Evolutionary conservation across 345 rosid species (phyloP).

Genomic region (Pelargonium nanum): DNA sequence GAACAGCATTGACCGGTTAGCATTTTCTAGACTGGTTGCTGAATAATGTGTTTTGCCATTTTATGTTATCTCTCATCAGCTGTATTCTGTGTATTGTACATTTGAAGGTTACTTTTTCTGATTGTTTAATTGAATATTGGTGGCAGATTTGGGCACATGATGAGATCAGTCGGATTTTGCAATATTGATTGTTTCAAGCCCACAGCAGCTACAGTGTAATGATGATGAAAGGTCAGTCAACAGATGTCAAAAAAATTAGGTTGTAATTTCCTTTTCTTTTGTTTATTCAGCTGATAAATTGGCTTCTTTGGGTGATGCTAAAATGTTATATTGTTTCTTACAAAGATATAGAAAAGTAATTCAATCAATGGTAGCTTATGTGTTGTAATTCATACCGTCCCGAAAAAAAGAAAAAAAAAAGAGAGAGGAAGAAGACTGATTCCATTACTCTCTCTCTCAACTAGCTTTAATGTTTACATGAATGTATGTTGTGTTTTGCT

Average conservation of each 20-base stretch:
- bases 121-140: constrained; percentile 8
- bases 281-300: constrained; percentile 11
- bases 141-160: constrained; percentile 75
- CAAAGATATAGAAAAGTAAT: constrained; percentile 20
- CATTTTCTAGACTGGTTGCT: not conserved
- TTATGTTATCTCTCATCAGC: not conserved
- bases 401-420: constrained; percentile 4
- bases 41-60: no score
- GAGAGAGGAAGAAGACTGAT: no score
- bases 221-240: constrained; percentile 14
- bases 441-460: no score
- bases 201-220: constrained; percentile 41
- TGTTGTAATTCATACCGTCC: constrained; percentile 10
- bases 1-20: constrained; percentile 78
- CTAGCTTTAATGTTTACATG: no score
- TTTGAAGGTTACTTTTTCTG: constrained; percentile 1
- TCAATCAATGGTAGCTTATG: constrained; percentile 4
- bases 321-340: constrained; percentile 14
- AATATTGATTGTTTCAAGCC: constrained; percentile 90
- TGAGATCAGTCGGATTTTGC: constrained; percentile 81
- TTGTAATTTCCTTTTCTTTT: constrained; percentile 15
- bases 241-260: constrained; percentile 12
- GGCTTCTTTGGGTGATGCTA: constrained; percentile 19
- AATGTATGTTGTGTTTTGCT: no score
- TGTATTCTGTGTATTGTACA: not conserved